A percentile compares a stretch with the other conserved stretches of the same genome.
Conservation (phyloP, 495 filamentous ascomycete genomes). For the Neurospora sp. region DNA sequence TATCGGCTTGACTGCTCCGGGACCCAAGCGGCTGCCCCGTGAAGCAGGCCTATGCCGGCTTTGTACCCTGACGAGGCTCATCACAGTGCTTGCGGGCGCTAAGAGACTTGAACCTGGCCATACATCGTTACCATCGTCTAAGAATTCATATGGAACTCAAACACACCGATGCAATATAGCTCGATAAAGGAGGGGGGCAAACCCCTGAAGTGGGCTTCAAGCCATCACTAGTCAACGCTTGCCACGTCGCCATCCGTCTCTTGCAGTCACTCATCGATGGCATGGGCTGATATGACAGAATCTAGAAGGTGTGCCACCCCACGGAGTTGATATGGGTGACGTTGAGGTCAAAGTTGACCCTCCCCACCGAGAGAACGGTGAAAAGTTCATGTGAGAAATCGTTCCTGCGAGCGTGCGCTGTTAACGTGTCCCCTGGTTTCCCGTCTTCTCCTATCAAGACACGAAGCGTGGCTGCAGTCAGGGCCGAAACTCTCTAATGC, state of each 20-base stretch:
- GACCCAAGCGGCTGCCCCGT: neutral
- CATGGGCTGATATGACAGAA: neutral
- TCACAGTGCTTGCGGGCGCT: neutral
- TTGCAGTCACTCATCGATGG: neutral
- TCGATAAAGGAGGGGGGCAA: constrained; percentile 3
- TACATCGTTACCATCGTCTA: neutral
- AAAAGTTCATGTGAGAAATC: constrained; percentile 23
- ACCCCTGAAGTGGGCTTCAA: constrained; percentile 5
- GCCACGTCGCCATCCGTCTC: constrained; percentile 18
- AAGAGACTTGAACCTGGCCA: neutral
- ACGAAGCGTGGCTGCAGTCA: constrained; percentile 12
- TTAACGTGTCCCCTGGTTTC: neutral
- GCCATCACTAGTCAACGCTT: constrained; percentile 16
- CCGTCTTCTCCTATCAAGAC: constrained; percentile 3
- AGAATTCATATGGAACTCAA: neutral
- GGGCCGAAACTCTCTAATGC: neutral
- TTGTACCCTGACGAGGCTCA: neutral
- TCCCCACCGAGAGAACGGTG: constrained; percentile 4
- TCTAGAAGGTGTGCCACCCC: neutral
- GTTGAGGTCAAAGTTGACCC: neutral
- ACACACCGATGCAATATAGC: constrained; percentile 9
- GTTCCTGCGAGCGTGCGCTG: constrained; percentile 16
- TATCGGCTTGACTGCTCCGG: neutral
- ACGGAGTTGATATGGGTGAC: neutral
- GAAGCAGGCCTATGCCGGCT: neutral